phyloP scores from a whole-genome alignment of 225 moss, liverwort and hornwort genomes.

The Marchantia polymorpha region DNA sequence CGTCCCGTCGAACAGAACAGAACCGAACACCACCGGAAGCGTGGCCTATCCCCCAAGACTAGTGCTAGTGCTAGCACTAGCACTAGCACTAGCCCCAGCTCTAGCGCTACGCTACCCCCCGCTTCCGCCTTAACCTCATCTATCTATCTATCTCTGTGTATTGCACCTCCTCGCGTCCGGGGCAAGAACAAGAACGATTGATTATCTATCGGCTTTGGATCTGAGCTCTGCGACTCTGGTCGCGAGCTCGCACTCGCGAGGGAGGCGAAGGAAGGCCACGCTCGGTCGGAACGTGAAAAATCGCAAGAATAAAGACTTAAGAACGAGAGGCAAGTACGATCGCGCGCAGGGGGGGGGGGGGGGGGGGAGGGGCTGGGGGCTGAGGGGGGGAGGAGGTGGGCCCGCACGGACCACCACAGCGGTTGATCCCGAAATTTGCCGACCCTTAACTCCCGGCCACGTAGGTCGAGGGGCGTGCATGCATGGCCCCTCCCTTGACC shows the following conservation, averaged over 20 bases:
- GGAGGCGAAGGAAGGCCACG: background rate
- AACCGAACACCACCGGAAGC: background rate
- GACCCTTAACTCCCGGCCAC: slow-evolving; percentile 31
- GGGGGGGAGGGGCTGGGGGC: background rate
- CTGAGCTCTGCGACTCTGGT: background rate
- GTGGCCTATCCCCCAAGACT: background rate
- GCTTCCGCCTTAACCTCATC: too few species aligned
- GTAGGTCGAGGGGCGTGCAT: slow-evolving; percentile 17
- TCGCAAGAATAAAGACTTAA: background rate
- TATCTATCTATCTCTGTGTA: background rate
- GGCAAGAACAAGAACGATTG: background rate
- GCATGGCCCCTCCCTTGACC: slow-evolving; percentile 14
- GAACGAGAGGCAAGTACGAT: background rate
- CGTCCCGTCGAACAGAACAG: background rate
- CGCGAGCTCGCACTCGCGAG: background rate
- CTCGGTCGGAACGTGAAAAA: slow-evolving; percentile 4
- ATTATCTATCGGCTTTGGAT: too few species aligned
- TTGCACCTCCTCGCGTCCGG: background rate
- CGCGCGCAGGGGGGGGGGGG: too few species aligned
- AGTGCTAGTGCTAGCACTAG: too few species aligned
- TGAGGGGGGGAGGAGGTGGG: slow-evolving; percentile 6
- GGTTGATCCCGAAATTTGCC: slow-evolving; percentile 26
- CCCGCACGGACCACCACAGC: slow-evolving; percentile 16
- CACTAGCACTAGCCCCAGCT: too few species aligned
- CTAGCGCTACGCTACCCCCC: too few species aligned